Evolutionary conservation across 352 stramenopile genomes (phyloP), one percentile per base, ranked within the genome.

Genomic region (Phytophthora europaea): DNA sequence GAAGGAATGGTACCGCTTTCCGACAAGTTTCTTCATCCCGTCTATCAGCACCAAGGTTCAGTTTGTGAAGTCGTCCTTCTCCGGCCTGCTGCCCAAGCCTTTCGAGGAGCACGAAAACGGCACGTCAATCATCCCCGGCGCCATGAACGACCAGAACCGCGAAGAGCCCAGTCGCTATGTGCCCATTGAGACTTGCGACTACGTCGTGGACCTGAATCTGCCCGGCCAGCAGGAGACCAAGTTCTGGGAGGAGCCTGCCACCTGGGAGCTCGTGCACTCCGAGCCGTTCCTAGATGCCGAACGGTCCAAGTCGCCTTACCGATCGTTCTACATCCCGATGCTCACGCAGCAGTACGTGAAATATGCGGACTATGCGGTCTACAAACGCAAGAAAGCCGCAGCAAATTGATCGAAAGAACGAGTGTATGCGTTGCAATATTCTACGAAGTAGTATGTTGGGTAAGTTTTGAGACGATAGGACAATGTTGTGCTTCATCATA

Each of bases 1-100:
- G 48, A 98, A 97, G 70, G 98, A 99, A 93, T 99, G 98, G 98
- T 95, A 99, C 83, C 85, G 96, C 48, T 99, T 99, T 76, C 96
- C 97, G 0, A 94, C 94, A 16, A 98, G 85, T 52, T 99, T 99
- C 73, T 99, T 98, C 72, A 79, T 99, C n/a, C 97, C 97, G 23
- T 77, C 80, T 34, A 94, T 94, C 52, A 75, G 77, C 31, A 87
- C 85, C 61, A 79, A 71, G 36, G 77, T 99, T 22, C 83, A 83
- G 23, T 99, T 99, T 82, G 77, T 99, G 31, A 92, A 92, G 63
- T 98, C 92, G 10, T 88, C 80, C 4, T 99, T 99, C 81, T 74
- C 69, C 33, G 98, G 98, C 4, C 88, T 99, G 69, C 81, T 99
- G 38, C 97, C 97, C 2, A 97, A 99, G 78, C 84, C 80, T 31